Evolutionary conservation across 495 filamentous ascomycete species (phyloP), one percentile per base, ranked within the genome.

Genomic region (Penicillium crystallinum): DNA sequence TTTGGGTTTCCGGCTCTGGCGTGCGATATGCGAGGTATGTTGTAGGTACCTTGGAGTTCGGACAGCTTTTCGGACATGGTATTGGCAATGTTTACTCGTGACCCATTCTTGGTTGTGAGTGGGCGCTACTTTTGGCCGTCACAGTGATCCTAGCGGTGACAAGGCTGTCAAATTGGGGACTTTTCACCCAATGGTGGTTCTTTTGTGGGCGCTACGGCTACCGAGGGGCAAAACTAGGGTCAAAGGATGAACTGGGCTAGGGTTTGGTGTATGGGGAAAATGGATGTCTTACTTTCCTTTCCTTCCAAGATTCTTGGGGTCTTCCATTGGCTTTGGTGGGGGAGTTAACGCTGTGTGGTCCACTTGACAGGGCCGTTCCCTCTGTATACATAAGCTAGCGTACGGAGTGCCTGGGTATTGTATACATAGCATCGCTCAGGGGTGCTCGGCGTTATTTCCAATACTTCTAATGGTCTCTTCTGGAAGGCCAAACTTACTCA

Each of bases 271-370:
- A 25, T 45, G 25, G 46, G 47, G 34, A 19, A 31, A 14, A 40
- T 15, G 25, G n/a, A 57, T 59, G 58, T 57, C 53, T 62, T 40
- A 52, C 49, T 36, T 48, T 51, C 35, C 39, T 50, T 60, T 62
- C 38, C 52, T 63, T 66, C 60, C 57, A 58, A 59, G 55, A 36
- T 66, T 61, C 61, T 64, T 64, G 45, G 63, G 46, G 52, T 54
- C 57, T 61, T 66, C 63, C 63, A 61, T 63, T 61, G 62, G 63
- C 57, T 61, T 61, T 33, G 48, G 56, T 54, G 53, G 48, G 53
- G 51, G 38, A 39, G n/a, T 59, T 62, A 60, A 61, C 55, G 58
- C 53, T 27, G 23, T 27, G 52, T 55, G 48, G 21, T 25, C 55
- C 58, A 62, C 55, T 53, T 61, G 61, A 64, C 58, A 58, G 60